These are phyloP conservation scores for Puccinia sorghi DNA, from an alignment of 1,284 basidiomycete species.

Conservation along the genomic window DNA sequence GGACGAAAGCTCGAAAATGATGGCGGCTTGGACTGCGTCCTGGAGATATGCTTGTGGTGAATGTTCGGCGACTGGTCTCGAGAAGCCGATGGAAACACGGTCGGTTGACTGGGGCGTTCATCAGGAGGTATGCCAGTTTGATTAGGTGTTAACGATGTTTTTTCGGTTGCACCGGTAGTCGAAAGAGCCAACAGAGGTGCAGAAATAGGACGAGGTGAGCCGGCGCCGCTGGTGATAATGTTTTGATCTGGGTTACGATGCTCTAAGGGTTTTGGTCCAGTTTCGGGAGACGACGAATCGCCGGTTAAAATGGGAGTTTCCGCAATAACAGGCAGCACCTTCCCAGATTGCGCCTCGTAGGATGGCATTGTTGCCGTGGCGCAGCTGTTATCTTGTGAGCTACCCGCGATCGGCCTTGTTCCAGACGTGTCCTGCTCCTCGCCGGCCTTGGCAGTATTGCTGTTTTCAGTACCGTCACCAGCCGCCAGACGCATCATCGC, in stretches of 20 bases:
- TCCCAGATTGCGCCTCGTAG: neutral
- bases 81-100: neutral
- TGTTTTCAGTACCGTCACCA: neutral
- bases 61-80: neutral
- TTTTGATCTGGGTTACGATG: neutral
- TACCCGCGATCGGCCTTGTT: neutral
- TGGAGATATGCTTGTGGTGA: neutral
- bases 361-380: neutral
- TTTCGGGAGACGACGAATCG: neutral
- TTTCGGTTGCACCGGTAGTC: neutral
- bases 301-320: neutral
- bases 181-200: neutral
- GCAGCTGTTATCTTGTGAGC: neutral
- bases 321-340: neutral
- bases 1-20: constrained; percentile 14
- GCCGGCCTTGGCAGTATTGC: neutral
- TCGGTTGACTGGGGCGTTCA: neutral
- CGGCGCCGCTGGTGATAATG: neutral
- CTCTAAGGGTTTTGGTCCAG: neutral
- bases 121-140: neutral
- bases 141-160: neutral
- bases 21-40: neutral
- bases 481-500: constrained; percentile 31
- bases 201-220: neutral
- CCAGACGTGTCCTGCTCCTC: neutral